Conservation (phyloP, 768 basidiomycete species). For the Boletus speciosus region DNA sequence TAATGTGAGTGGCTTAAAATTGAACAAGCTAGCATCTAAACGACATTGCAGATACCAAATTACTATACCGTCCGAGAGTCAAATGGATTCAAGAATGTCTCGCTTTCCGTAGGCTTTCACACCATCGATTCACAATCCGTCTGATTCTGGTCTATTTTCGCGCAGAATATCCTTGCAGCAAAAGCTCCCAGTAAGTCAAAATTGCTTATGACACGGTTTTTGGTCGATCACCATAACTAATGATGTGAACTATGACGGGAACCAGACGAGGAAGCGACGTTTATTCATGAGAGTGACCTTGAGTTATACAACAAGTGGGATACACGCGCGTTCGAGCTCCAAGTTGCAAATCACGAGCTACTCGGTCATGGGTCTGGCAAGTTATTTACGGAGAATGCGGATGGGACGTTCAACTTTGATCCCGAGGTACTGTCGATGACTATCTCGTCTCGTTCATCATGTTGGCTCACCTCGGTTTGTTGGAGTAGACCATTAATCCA, state of each 20-base stretch:
- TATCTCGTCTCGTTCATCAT: neutral
- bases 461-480: neutral
- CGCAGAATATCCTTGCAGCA: conserved; percentile 82
- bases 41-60: conserved; percentile 63
- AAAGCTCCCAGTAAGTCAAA: conserved; percentile 67
- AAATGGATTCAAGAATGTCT: conserved; percentile 87
- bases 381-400: conserved; percentile 68
- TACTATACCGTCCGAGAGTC: conserved; percentile 83
- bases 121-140: neutral
- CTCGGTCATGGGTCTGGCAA: conserved; percentile 86
- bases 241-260: neutral
- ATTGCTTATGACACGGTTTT: neutral
- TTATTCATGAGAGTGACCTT: conserved; percentile 77
- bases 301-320: conserved; percentile 78
- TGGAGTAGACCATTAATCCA: conserved; percentile 69
- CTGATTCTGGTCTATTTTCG: neutral
- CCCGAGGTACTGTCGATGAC: conserved; percentile 47
- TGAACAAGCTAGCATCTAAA: neutral
- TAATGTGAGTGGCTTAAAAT: conserved; percentile 47
- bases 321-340: conserved; percentile 74
- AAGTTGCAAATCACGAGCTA: conserved; percentile 88
- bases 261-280: conserved; percentile 72
- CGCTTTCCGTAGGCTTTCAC: conserved; percentile 57
- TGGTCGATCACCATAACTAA: neutral
- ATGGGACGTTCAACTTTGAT: conserved; percentile 83